Base-by-base conservation (phyloP, 345 rosid species). In the Eucalyptus regnans region DNA sequence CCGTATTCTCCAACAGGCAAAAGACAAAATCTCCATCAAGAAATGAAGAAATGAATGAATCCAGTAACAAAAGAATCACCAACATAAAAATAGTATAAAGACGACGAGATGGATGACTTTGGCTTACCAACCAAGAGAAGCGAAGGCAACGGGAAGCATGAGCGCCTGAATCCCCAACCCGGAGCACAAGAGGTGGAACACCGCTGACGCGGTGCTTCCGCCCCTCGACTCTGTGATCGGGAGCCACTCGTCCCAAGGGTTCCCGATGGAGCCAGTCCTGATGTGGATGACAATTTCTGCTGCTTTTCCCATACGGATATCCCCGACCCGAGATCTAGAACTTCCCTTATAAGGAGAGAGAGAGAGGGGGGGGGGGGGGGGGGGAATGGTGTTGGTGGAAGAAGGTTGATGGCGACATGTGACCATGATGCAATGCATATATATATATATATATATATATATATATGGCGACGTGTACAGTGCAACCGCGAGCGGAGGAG, bases 111-210 rank as follows among this genome's bases (percentile, higher is more conserved):
- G 27, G 12, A 66, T 44, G 52, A 46, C 31, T 84, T 13, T 84
- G 37, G 33, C 80, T 86, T 88, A 90, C 92, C 92, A 89, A 27
- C 93, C 91, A 18, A 90, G 89, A 64, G 17, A 68, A 52, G 87
- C 43, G 88, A 92, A 90, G 86, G 93, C 89, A 1, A 87, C 90
- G 2, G 91, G 93, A 15, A 90, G 76, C 8, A 91, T 12, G n/a
- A 90, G 93, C 31, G 91, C 93, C 56, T 90, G 91, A 51, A 88
- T 27, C 58, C 90, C 92, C 44, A 92, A 89, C 6, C 91, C 92
- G 8, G 92, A 91, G 80, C 90, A 91, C 27, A 91, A 50, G 16
- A 60, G 81, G 41, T 92, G 93, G 52, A 87, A 88, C 41, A 90
- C 92, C 23, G 91, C 90, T 4, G 88, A 81, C 9, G 48, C 76